Percentiles rank a stretch among this genome's conserved stretches.
These are phyloP conservation scores for Phytophthora podocarpi DNA, from an alignment of 352 stramenopile species.

Conservation along the genomic window DNA sequence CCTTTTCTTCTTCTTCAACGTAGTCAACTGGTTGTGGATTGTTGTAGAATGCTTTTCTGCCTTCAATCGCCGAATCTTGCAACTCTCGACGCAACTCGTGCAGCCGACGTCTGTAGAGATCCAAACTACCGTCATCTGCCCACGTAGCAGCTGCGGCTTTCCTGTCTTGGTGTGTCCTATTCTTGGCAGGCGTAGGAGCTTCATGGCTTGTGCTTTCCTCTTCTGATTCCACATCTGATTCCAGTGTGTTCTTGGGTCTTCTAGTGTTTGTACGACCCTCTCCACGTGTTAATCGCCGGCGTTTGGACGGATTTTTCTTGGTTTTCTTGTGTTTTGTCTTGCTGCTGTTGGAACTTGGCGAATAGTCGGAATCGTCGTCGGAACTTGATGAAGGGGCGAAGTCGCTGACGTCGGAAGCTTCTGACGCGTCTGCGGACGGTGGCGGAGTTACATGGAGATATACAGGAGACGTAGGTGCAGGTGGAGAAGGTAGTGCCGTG, in stretches of 20 bases:
- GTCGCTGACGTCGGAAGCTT: conserved; percentile 17
- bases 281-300: conserved; percentile 26
- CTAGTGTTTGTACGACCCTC: background rate
- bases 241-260: background rate
- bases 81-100: conserved; percentile 38
- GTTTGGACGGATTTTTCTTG: conserved; percentile 14
- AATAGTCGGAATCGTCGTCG: conserved; percentile 46
- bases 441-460: conserved; percentile 12
- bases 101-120: conserved; percentile 36
- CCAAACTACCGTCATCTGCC: conserved; percentile 49
- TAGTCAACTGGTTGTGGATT: conserved; percentile 22
- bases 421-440: conserved; percentile 9
- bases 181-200: background rate
- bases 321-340: conserved; percentile 10
- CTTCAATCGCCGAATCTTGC: conserved; percentile 28
- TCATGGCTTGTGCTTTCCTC: background rate
- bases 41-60: conserved; percentile 53
- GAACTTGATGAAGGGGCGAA: conserved; percentile 21
- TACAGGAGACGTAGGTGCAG: conserved; percentile 5
- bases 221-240: conserved; percentile 15
- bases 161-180: conserved; percentile 16
- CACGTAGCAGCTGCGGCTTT: conserved; percentile 40
- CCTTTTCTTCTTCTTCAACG: conserved; percentile 14
- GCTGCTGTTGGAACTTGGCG: conserved; percentile 5
- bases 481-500: conserved; percentile 13